Evolutionary conservation across 192 early-diverging fungal genomes (phyloP).

Genomic region (Paraglomus brasilianum): DNA sequence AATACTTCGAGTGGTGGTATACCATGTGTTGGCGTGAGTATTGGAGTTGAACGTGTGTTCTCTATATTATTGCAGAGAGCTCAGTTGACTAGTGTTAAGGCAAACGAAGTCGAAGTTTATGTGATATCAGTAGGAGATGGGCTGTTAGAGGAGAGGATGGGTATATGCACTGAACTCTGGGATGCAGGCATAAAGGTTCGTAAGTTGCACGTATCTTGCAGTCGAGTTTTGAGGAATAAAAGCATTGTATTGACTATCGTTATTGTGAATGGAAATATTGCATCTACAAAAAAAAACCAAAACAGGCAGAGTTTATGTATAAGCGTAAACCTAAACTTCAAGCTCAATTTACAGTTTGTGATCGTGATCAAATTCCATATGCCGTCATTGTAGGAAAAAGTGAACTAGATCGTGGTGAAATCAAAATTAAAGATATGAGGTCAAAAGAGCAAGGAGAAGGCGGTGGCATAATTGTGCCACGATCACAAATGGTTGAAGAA

Average conservation of each 20-base stretch:
- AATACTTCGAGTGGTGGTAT: slow-evolving; percentile 65
- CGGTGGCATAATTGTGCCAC: slow-evolving; percentile 54
- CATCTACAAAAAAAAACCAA: not conserved
- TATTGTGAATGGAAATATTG: slow-evolving; percentile 17
- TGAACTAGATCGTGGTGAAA: slow-evolving; percentile 76
- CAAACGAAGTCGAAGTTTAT: slow-evolving; percentile 80
- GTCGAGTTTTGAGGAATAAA: not conserved
- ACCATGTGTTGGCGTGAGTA: slow-evolving; percentile 93
- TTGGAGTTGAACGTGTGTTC: slow-evolving; percentile 96
- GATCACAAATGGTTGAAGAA: slow-evolving; percentile 63
- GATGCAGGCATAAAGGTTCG: slow-evolving; percentile 74
- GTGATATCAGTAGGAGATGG: slow-evolving; percentile 80
- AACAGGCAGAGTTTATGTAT: slow-evolving; percentile 80
- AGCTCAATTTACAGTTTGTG: slow-evolving; percentile 76
- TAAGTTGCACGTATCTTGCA: not conserved
- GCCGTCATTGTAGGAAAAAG: slow-evolving; percentile 85
- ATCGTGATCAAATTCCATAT: slow-evolving; percentile 84
- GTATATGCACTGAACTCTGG: slow-evolving; percentile 86
- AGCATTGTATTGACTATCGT: slow-evolving; percentile 9
- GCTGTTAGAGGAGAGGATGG: slow-evolving; percentile 86
- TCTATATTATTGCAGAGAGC: slow-evolving; percentile 75
- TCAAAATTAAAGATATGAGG: slow-evolving; percentile 87
- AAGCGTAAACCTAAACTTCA: slow-evolving; percentile 87
- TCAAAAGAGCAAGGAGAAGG: slow-evolving; percentile 56
- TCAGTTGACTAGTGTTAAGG: slow-evolving; percentile 61